Evolutionary conservation across 164 flowering plant genomes (phyloP), one percentile per base, ranked within the genome.

Genomic region (Cinnamomum chago): DNA sequence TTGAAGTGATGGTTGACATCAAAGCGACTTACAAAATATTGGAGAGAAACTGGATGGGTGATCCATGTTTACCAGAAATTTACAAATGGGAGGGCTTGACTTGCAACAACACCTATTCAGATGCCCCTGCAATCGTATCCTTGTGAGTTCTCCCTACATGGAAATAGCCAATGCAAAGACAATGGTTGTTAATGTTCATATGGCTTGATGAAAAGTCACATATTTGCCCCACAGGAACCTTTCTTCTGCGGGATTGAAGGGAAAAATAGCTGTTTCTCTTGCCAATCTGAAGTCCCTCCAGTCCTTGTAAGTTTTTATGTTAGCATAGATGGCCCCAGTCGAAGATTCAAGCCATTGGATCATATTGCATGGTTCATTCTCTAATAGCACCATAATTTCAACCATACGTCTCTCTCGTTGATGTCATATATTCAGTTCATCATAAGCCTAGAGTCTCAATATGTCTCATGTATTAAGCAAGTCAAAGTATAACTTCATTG

Each of bases 21-120:
- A 87, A 82, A 77, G 3, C 60, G 12, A 28, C 11, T 9, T 87
- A 84, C 64, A 65, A 51, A 28, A 25, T 85, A 50, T n/a, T n/a
- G n/a, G 78, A 47, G 11, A 83, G 68, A 70, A 78, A 84, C 75
- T 86, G 89, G 89, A 78, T 80, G 67, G 89, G 88, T 27, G 90
- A 88, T 82, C 91, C 91, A 50, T 88, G 91, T 69, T 65, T 33
- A 3, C 91, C 91, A 0, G 24, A 50, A n/a, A 65, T 28, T 18
- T 82, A 69, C 72, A 14, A 24, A 2, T 88, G 91, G 91, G 76
- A 72, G 35, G 91, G 87, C 24, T 60, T 88, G 22, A 75, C 70
- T 9, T 88, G 92, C 80, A 80, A 77, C 67, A 50, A 73, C 67
- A n/a, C 30, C 60, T 75, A 64, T 27, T 51, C 22, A 30, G 30